Conservation (phyloP, 2,329 filamentous ascomycete species). For the Fusarium newnesense region DNA sequence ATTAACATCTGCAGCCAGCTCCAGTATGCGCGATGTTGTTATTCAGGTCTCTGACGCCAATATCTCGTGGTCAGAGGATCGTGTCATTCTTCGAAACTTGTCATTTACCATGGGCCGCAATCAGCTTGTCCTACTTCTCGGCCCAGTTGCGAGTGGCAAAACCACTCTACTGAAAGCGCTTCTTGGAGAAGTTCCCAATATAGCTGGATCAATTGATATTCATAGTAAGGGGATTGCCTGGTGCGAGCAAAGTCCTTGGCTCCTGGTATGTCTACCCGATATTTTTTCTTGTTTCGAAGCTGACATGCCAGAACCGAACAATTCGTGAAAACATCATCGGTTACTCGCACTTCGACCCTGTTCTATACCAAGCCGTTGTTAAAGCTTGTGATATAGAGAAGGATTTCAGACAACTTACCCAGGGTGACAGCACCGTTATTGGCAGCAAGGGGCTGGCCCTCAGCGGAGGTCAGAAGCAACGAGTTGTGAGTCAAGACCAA, state of each 20-base stretch:
- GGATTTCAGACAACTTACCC: slow-evolving; percentile 47
- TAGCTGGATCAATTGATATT: slow-evolving; percentile 34
- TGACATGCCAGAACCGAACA: slow-evolving; percentile 44
- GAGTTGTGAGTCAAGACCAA: slow-evolving; percentile 46
- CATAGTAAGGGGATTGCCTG: slow-evolving; percentile 36
- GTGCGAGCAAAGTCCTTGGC: slow-evolving; percentile 51
- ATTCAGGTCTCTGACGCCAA: slow-evolving; percentile 40
- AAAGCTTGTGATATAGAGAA: slow-evolving; percentile 48
- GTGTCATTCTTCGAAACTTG: slow-evolving; percentile 45
- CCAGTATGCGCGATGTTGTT: not conserved
- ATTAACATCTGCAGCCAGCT: not conserved
- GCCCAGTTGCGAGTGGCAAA: slow-evolving; percentile 58
- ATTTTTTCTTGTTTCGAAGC: not conserved
- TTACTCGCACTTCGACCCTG: slow-evolving; percentile 40
- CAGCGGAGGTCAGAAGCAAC: slow-evolving; percentile 59
- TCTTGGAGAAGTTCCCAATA: slow-evolving; percentile 46
- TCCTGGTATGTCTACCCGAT: slow-evolving; percentile 35
- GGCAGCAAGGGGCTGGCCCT: slow-evolving; percentile 58
- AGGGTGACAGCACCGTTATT: slow-evolving; percentile 52
- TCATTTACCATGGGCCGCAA: slow-evolving; percentile 46
- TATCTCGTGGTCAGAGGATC: slow-evolving; percentile 51
- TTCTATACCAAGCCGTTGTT: slow-evolving; percentile 42
- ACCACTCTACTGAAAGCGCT: slow-evolving; percentile 56
- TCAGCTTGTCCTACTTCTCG: slow-evolving; percentile 54
- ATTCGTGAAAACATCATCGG: slow-evolving; percentile 51